Evolutionary conservation across 371 early-diverging fungal genomes (phyloP), one percentile per base, ranked within the genome.

Genomic region (Apophysomyces ossiformis): DNA sequence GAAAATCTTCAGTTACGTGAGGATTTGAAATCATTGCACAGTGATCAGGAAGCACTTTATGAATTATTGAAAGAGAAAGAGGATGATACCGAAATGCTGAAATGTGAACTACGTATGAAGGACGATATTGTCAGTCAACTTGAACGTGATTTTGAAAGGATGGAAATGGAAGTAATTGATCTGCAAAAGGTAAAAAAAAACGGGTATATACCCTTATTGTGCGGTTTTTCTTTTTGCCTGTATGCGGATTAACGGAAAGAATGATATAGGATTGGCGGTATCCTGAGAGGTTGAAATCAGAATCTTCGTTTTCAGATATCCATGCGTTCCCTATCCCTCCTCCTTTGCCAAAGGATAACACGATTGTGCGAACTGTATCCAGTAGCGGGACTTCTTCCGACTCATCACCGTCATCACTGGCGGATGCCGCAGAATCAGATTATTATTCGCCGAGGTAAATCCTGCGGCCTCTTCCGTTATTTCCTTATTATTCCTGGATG

Each of bases 121-220:
- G 83, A 83, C 66, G 71, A 70, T 16, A 75, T 83, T 47, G 79
- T 83, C 3, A 71, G 74, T 21, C 78, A 83, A 37, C 50, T 83
- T 15, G 83, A 83, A 59, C 69, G 73, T 39, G 83, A 80, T 45
- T 83, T 83, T 73, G 69, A 75, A 45, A 69, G 74, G 2, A 73
- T 83, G 75, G 79, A 79, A 56, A 37, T 76, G 37, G 69, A 78
- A 47, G 75, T 82, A 13, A 69, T 67, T 18, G 76, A 75, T 66
- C 59, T 82, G 57, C 82, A 82, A 68, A 75, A 78, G 74, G 82
- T 76, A 77, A 61, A 46, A 36, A 0, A 41, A 36, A 58, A 41
- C 36, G 38, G 16, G 21, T 45, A n/a, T 45, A 18, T 50, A 4
- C 47, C 41, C 41, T 41, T 41, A 4, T 13, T 41, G 41, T 41